phyloP scores from a whole-genome alignment of 805 yeast genomes.

The Kuraishia ogatae region DNA sequence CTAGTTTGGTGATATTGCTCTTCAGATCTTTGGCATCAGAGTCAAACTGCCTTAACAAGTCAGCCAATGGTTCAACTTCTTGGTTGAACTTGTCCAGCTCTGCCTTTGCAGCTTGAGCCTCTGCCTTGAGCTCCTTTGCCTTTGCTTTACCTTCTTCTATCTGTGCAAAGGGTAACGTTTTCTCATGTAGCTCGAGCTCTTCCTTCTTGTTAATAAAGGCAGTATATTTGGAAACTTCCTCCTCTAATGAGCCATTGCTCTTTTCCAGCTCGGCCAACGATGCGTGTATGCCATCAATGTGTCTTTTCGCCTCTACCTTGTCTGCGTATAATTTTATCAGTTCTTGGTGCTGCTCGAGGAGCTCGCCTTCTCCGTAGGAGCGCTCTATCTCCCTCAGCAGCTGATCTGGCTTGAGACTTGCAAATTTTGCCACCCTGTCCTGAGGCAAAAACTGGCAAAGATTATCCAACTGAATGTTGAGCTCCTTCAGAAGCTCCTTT shows the following conservation, averaged over 20 bases:
- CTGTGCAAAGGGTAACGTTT: slow-evolving; percentile 24
- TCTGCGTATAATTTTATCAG: slow-evolving; percentile 43
- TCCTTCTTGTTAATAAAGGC: slow-evolving; percentile 34
- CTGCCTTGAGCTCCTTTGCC: background rate
- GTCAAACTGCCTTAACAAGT: slow-evolving; percentile 9
- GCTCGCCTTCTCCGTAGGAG: slow-evolving; percentile 58
- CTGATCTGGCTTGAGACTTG: slow-evolving; percentile 68
- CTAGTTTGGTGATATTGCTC: slow-evolving; percentile 13
- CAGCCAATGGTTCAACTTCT: slow-evolving; percentile 2
- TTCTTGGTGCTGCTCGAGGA: slow-evolving; percentile 47
- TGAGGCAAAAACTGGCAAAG: slow-evolving; percentile 93
- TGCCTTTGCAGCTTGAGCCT: background rate
- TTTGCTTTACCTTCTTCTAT: slow-evolving; percentile 13
- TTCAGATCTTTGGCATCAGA: slow-evolving; percentile 15
- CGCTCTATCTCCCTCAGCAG: slow-evolving; percentile 71
- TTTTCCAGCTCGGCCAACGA: slow-evolving; percentile 24
- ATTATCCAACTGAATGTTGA: slow-evolving; percentile 82
- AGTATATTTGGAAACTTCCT: slow-evolving; percentile 36
- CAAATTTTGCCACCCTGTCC: slow-evolving; percentile 90
- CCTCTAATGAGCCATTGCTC: slow-evolving; percentile 29
- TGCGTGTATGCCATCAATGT: slow-evolving; percentile 19
- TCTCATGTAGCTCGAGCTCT: slow-evolving; percentile 29
- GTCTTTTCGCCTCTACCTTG: slow-evolving; percentile 19
- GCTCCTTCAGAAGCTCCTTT: slow-evolving; percentile 30
- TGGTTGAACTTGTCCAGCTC: slow-evolving; percentile 5